Evolutionary conservation across 148 eudicot species (phyloP), one percentile per base, ranked within the genome.

Genomic region (Talinum fruticosum): DNA sequence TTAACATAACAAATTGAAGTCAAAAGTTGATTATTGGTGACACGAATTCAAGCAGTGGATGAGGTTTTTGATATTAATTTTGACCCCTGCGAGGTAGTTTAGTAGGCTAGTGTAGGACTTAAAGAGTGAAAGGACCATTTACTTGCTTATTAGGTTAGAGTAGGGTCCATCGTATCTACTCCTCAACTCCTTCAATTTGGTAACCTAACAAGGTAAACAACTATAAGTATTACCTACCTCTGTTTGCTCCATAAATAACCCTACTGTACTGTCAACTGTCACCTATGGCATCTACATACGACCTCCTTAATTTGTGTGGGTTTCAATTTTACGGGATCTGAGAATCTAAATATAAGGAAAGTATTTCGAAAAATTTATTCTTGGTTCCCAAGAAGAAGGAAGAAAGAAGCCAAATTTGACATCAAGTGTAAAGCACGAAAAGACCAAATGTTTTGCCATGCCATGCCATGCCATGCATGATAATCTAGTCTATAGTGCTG

Each of bases 171-270:
- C 12, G 15, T 76, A 80, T 71, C 79, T 71, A 61, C 70, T 47
- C 18, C 30, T 21, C n/a, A 80, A 67, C 79, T 59, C 36, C 45
- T 75, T 15, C n/a, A n/a, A 49, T 59, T 80, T 53, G 15, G 38
- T 72, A 45, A 36, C 64, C 57, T 41, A 36, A 3, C 57, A 45
- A 62, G 76, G 69, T 32, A n/a, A 26, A 45, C n/a, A 51, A 44
- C 14, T 1, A 24, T 10, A 38, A 1, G 4, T 8, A 49, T 13
- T 54, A 30, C 14, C 66, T 61, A 4, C 73, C 80, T 32, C n/a
- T 71, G 45, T 81, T 76, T 19, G 76, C 73, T 72, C 83, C 83
- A 32, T 75, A 69, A 76, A 33, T 71, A 13, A 76, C 34, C 76
- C 54, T 24, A 16, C 10, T n/a, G 8, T n/a, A n/a, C 30, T n/a